A percentile compares a stretch with the other conserved stretches of the same genome.
Evolutionary conservation across 2,329 filamentous ascomycete genomes (phyloP).

Genomic region (Ophiostoma himal-ulmi): DNA sequence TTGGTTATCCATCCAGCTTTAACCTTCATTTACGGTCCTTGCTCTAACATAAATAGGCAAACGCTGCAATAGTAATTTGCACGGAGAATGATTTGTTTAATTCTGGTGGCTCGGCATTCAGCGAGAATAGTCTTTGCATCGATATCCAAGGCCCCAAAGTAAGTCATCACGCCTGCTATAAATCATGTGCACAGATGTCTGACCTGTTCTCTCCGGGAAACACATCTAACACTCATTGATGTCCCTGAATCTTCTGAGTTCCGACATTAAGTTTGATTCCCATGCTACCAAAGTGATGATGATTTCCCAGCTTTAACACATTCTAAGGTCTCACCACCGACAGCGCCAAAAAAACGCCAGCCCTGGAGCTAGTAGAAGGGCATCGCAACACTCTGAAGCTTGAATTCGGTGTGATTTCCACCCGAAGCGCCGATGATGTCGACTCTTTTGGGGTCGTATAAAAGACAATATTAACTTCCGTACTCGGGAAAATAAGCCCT

Average conservation of each 20-base stretch:
- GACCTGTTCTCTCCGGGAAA: slow-evolving; percentile 28
- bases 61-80: slow-evolving; percentile 42
- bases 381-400: slow-evolving; percentile 39
- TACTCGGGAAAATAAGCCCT: neutral
- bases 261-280: slow-evolving; percentile 28
- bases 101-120: slow-evolving; percentile 34
- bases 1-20: neutral
- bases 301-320: neutral
- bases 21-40: slow-evolving; percentile 3
- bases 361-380: slow-evolving; percentile 40
- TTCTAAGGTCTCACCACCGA: slow-evolving; percentile 39
- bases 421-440: slow-evolving; percentile 41
- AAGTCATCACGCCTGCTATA: neutral
- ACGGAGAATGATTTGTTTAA: slow-evolving; percentile 15
- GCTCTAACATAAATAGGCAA: slow-evolving; percentile 33
- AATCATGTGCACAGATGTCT: neutral
- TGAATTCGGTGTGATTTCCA: slow-evolving; percentile 46
- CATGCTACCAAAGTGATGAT: neutral
- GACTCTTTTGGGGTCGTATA: slow-evolving; percentile 26
- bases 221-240: slow-evolving; percentile 49
- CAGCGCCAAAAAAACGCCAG: slow-evolving; percentile 33
- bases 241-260: slow-evolving; percentile 47
- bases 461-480: neutral
- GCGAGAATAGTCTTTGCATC: slow-evolving; percentile 42
- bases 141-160: slow-evolving; percentile 41